phyloP scores from a whole-genome alignment of 345 rosid species.

The Garcia nutans region DNA sequence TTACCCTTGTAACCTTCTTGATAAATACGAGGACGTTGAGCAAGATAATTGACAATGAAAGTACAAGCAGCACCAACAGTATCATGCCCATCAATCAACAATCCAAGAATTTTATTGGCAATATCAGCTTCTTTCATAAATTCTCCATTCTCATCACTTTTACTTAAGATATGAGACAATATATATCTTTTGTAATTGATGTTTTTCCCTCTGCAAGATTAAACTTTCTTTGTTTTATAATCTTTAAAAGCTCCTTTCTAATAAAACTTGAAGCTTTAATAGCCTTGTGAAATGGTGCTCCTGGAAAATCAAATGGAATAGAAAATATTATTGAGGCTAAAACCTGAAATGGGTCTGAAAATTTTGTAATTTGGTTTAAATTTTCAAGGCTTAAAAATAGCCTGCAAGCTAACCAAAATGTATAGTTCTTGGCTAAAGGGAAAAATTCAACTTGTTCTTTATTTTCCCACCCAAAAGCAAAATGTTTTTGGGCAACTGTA shows the following conservation, averaged over 20 bases:
- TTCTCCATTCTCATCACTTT: slow-evolving; percentile 29
- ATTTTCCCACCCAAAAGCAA: slow-evolving; percentile 27
- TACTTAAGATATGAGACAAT: slow-evolving; percentile 33
- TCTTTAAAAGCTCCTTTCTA: slow-evolving; percentile 32
- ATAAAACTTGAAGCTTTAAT: slow-evolving; percentile 33
- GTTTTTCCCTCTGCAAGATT: slow-evolving; percentile 25
- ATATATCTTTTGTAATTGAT: slow-evolving; percentile 26
- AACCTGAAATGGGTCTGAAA: slow-evolving; percentile 23
- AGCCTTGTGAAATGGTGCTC: slow-evolving; percentile 30
- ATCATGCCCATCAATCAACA: slow-evolving; percentile 42
- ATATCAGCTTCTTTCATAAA: slow-evolving; percentile 37
- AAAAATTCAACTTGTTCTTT: slow-evolving; percentile 29
- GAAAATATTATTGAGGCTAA: slow-evolving; percentile 28
- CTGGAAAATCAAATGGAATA: slow-evolving; percentile 32
- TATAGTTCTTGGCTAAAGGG: slow-evolving; percentile 38
- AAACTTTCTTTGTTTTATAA: slow-evolving; percentile 34
- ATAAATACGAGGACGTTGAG: slow-evolving; percentile 34
- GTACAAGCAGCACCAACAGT: slow-evolving; percentile 41
- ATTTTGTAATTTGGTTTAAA: slow-evolving; percentile 23
- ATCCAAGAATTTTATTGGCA: slow-evolving; percentile 39
- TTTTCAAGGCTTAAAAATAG: slow-evolving; percentile 36
- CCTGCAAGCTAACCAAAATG: slow-evolving; percentile 37
- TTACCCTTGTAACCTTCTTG: slow-evolving; percentile 33
- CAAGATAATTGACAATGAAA: slow-evolving; percentile 38
- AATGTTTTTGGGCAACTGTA: slow-evolving; percentile 28